A percentile compares a stretch with the other conserved stretches of the same genome.
phyloP scores from a whole-genome alignment of 2,329 filamentous ascomycete species.

The Oidium heveae region DNA sequence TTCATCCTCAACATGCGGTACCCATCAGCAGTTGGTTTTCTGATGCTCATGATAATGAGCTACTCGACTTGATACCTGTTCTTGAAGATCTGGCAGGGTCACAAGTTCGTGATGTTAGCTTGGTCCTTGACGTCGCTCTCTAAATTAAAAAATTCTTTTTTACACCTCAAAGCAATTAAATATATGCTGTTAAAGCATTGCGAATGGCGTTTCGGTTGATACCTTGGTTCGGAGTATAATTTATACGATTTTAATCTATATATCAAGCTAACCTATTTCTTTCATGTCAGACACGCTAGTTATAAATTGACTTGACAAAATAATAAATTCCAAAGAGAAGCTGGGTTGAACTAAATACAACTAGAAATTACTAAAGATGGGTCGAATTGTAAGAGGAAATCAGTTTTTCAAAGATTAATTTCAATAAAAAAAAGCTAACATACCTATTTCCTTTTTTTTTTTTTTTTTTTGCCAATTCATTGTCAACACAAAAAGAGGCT shows the following conservation, averaged over 20 bases:
- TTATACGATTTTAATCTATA: conserved; percentile 16
- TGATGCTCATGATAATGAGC: conserved; percentile 95
- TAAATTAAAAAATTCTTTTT: conserved; percentile 17
- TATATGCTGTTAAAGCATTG: conserved; percentile 14
- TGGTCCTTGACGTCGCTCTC: conserved; percentile 80
- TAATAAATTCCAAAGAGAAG: too few relatives aligned
- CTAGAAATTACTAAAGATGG: too few relatives aligned
- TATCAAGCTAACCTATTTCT: too few relatives aligned
- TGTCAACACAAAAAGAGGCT: too few relatives aligned
- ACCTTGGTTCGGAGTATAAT: conserved; percentile 6
- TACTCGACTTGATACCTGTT: conserved; percentile 89
- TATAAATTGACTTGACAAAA: too few relatives aligned
- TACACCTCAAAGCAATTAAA: conserved; percentile 12
- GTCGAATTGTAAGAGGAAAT: too few relatives aligned
- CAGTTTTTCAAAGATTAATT: too few relatives aligned
- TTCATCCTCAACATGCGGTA: conserved; percentile 95
- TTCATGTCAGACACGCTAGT: too few relatives aligned
- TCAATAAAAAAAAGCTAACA: too few relatives aligned
- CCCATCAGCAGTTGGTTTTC: conserved; percentile 99
- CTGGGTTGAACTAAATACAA: too few relatives aligned
- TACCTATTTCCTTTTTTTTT: too few relatives aligned
- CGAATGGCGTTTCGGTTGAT: conserved; percentile 16
- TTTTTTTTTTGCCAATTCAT: too few relatives aligned
- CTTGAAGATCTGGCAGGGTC: conserved; percentile 82
- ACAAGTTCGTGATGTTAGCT: conserved; percentile 83